Evolutionary conservation across 2,329 filamentous ascomycete species (phyloP).

Genomic region (Aspergillus sp.): DNA sequence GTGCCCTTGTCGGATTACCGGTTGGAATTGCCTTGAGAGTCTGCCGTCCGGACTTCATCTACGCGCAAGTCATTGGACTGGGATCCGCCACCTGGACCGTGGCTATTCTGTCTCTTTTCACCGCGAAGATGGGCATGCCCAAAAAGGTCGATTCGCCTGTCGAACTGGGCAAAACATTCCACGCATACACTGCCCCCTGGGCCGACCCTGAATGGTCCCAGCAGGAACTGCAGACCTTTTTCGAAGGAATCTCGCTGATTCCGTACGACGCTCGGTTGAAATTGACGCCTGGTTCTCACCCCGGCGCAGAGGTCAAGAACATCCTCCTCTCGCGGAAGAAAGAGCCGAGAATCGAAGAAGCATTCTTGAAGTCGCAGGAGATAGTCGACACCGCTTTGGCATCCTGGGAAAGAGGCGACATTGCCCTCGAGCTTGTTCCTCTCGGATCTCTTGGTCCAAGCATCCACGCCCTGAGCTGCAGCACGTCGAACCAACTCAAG

Average conservation of each 20-base stretch:
- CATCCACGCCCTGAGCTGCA: constrained; percentile 37
- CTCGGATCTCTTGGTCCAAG: constrained; percentile 30
- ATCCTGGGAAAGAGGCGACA: constrained; percentile 31
- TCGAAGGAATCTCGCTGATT: constrained; percentile 42
- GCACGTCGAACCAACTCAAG: constrained; percentile 22
- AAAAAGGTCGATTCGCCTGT: constrained; percentile 37
- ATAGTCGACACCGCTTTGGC: constrained; percentile 35
- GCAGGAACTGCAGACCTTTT: constrained; percentile 50
- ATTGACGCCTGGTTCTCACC: constrained; percentile 41
- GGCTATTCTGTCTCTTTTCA: constrained; percentile 49
- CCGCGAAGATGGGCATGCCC: constrained; percentile 50
- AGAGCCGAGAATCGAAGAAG: constrained; percentile 37
- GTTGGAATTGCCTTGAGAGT: constrained; percentile 47
- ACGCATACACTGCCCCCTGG: constrained; percentile 46
- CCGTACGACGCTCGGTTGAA: constrained; percentile 44
- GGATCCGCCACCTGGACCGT: constrained; percentile 53
- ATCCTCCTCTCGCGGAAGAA: constrained; percentile 40
- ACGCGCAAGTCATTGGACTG: constrained; percentile 49
- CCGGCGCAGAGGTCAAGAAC: constrained; percentile 45
- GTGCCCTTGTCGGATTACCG: constrained; percentile 46
- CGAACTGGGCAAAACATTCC: constrained; percentile 36
- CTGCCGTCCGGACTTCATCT: constrained; percentile 41
- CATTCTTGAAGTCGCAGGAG: constrained; percentile 43
- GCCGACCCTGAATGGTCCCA: constrained; percentile 50
- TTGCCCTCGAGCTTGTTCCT: constrained; percentile 36